Percentiles rank a stretch among this genome's conserved stretches.
phyloP scores from a whole-genome alignment of 176 grass and related monocot species.

The Cenchrus fungigraminus region DNA sequence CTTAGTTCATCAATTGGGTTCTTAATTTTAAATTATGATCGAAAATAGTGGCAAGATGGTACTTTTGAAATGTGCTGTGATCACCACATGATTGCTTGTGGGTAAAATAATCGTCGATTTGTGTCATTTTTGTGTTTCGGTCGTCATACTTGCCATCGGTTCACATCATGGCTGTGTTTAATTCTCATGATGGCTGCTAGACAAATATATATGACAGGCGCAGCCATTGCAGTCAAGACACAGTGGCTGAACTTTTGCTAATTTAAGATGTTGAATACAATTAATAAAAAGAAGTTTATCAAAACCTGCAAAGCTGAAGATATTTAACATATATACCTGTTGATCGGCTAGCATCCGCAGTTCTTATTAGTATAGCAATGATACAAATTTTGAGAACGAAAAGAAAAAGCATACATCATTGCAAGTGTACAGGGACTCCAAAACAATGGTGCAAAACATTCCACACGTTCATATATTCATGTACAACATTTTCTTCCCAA shows the following conservation, averaged over 20 bases:
- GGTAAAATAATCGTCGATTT: not conserved
- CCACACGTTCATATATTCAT: constrained; percentile 1
- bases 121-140: not conserved
- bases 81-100: not conserved
- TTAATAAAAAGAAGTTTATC: not conserved
- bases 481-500: constrained; percentile 29
- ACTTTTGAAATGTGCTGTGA: constrained; percentile 9
- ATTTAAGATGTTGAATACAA: not conserved
- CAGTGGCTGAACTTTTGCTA: not conserved
- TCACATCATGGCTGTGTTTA: not conserved
- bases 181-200: not conserved
- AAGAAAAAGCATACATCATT: not conserved
- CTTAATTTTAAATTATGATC: not conserved
- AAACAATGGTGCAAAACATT: not conserved
- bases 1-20: not conserved
- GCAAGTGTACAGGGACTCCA: not conserved
- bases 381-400: not conserved
- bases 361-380: not conserved
- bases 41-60: not conserved
- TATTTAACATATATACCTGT: not conserved
- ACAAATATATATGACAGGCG: not conserved
- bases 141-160: not conserved
- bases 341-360: not conserved
- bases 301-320: not conserved
- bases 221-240: not conserved